These are phyloP conservation scores for Binderoboletus segoi DNA, from an alignment of 1,284 basidiomycete genomes.

Conservation along the genomic window DNA sequence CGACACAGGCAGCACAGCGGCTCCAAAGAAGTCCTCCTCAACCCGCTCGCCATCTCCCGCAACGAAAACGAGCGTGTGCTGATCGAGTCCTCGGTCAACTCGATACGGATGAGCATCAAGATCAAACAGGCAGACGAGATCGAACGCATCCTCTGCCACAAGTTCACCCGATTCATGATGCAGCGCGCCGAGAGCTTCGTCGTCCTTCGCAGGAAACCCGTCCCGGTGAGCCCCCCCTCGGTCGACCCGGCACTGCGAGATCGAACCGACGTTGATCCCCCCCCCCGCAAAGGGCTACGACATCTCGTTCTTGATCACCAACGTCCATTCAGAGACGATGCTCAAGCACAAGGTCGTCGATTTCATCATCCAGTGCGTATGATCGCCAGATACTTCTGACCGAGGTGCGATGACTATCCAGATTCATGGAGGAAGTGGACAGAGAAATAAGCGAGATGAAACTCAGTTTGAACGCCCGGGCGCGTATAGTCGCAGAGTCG, in stretches of 20 bases:
- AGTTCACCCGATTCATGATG: conserved; percentile 99
- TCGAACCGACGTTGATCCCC: conserved; percentile 1
- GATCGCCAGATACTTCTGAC: background rate
- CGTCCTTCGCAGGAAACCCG: conserved; percentile 92
- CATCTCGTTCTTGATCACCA: conserved; percentile 98
- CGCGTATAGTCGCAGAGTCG: conserved; percentile 95
- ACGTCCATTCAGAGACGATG: conserved; percentile 96
- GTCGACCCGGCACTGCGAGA: conserved; percentile 6
- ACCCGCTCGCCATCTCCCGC: conserved; percentile 90
- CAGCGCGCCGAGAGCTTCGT: conserved; percentile 97
- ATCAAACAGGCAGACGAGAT: conserved; percentile 99
- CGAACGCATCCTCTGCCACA: conserved; percentile 95
- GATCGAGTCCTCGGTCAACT: conserved; percentile 97
- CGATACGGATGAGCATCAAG: conserved; percentile 93
- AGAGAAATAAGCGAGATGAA: conserved; percentile 93
- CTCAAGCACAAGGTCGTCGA: conserved; percentile 99
- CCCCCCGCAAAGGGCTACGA: conserved; percentile 79
- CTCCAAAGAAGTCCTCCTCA: conserved; percentile 93
- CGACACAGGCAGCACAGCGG: conserved; percentile 50
- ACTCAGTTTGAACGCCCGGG: conserved; percentile 90
- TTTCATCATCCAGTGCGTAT: conserved; percentile 92
- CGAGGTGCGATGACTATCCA: conserved; percentile 30
- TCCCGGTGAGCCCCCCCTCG: conserved; percentile 60
- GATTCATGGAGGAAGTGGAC: conserved; percentile 98
- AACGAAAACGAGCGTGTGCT: conserved; percentile 97